Conservation (phyloP, 1,284 basidiomycete genomes). For the Heterobasidion occidentale region DNA sequence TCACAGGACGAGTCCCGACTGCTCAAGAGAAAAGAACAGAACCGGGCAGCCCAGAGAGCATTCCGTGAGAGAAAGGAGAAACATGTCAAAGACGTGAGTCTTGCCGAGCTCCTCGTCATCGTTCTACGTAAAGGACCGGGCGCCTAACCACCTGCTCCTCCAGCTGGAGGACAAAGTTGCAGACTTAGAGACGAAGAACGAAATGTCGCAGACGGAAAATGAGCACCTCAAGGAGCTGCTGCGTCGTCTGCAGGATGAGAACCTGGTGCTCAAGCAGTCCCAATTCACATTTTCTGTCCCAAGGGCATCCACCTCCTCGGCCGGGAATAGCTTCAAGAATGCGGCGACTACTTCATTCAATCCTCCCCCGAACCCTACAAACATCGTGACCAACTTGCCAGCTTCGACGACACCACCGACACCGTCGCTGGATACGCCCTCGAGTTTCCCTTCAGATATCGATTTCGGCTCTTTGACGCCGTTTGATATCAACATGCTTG, state of each 20-base stretch:
- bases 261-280: conserved; percentile 61
- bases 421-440: conserved; percentile 13
- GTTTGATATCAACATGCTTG: conserved; percentile 58
- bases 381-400: background rate
- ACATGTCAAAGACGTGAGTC: conserved; percentile 78
- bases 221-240: conserved; percentile 74
- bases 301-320: conserved; percentile 23
- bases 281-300: conserved; percentile 72
- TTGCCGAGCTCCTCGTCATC: background rate
- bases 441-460: conserved; percentile 28
- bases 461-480: conserved; percentile 58
- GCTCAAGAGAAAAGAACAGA: conserved; percentile 81
- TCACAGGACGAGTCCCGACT: conserved; percentile 64
- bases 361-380: conserved; percentile 9
- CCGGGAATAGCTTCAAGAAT: conserved; percentile 10
- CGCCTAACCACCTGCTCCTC: conserved; percentile 10
- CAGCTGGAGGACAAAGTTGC: conserved; percentile 81
- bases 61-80: conserved; percentile 85
- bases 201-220: conserved; percentile 59
- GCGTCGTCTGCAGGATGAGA: conserved; percentile 70
- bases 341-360: conserved; percentile 12
- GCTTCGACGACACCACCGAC: conserved; percentile 5
- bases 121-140: background rate
- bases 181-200: conserved; percentile 69
- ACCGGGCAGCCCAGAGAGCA: conserved; percentile 78